phyloP scores from a whole-genome alignment of 2,329 filamentous ascomycete species.

The Phialophora chinensis region DNA sequence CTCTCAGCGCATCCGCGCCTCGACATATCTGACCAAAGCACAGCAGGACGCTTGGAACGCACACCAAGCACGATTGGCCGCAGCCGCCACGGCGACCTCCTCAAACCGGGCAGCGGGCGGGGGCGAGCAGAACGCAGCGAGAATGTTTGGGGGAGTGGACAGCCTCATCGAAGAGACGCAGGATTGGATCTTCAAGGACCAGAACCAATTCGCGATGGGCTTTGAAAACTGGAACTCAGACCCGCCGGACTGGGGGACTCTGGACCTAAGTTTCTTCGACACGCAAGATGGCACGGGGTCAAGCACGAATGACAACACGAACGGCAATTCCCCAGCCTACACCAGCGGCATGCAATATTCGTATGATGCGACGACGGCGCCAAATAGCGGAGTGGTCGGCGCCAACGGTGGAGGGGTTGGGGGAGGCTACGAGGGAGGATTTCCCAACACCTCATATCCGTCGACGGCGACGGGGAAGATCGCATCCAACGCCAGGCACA shows the following conservation, averaged over 20 bases:
- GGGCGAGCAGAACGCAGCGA: constrained; percentile 53
- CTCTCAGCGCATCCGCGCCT: constrained; percentile 29
- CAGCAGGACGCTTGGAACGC: constrained; percentile 47
- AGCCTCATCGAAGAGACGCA: constrained; percentile 67
- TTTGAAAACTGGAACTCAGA: constrained; percentile 64
- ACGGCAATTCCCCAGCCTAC: constrained; percentile 28
- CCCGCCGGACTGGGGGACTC: constrained; percentile 33
- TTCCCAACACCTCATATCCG: constrained; percentile 3
- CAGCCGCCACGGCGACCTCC: constrained; percentile 32
- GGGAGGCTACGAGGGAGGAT: not conserved
- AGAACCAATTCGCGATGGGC: constrained; percentile 64
- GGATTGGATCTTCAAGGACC: constrained; percentile 69
- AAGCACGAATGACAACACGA: constrained; percentile 16
- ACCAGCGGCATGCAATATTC: constrained; percentile 20
- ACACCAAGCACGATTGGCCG: constrained; percentile 38
- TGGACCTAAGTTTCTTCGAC: constrained; percentile 35
- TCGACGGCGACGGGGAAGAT: not conserved
- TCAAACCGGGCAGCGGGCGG: constrained; percentile 36
- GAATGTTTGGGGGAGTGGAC: constrained; percentile 65
- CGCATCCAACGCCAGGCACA: not conserved
- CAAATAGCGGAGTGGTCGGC: not conserved
- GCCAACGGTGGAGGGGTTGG: not conserved
- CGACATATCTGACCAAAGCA: constrained; percentile 38
- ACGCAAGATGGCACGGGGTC: constrained; percentile 19
- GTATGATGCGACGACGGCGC: constrained; percentile 9